These are phyloP conservation scores for Guadua angustifolia DNA, from an alignment of 176 grass and related monocot genomes.

Conservation along the genomic window DNA sequence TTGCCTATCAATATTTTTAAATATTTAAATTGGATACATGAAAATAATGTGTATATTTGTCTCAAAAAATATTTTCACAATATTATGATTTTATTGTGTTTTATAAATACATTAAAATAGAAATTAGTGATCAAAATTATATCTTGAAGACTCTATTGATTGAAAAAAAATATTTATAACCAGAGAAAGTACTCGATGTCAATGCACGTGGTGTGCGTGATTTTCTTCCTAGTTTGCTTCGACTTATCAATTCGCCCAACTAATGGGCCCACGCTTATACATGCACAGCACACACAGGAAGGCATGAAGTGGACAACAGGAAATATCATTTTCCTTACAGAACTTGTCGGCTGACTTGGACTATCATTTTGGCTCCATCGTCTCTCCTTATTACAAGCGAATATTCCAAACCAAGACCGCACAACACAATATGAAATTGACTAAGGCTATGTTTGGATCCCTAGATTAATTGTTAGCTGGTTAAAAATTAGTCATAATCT, in stretches of 20 bases:
- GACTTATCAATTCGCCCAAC: background rate
- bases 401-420: background rate
- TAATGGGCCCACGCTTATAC: background rate
- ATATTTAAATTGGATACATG: too few species aligned
- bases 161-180: too few species aligned
- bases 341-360: constrained; percentile 32
- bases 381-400: background rate
- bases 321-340: background rate
- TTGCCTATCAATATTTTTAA: too few species aligned
- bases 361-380: background rate
- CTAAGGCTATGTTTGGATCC: too few species aligned
- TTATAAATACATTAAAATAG: too few species aligned
- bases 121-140: too few species aligned
- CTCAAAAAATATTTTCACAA: too few species aligned
- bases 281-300: background rate
- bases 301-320: constrained; percentile 13
- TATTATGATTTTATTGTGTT: too few species aligned
- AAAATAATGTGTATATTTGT: too few species aligned
- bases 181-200: background rate
- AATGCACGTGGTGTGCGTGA: background rate
- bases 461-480: too few species aligned
- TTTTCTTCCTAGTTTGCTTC: background rate
- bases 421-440: background rate
- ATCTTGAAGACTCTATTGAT: too few species aligned
- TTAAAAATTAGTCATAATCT: too few species aligned